Percentiles rank a stretch among this genome's conserved stretches.
phyloP scores from a whole-genome alignment of 306 rosid species.

The Ziziphus jujuba region DNA sequence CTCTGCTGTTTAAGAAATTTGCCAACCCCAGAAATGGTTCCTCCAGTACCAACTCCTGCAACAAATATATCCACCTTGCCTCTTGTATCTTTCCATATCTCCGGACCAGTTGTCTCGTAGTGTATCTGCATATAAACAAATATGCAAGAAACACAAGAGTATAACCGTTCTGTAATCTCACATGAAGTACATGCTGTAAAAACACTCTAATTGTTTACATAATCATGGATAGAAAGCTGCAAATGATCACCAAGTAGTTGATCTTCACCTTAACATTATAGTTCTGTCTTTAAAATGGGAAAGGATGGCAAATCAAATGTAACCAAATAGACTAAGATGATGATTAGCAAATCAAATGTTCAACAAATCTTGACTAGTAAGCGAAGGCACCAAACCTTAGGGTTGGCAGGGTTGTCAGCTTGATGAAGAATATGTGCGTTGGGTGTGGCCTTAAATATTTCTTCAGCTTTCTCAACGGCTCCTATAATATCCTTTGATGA shows the following conservation, averaged over 20 bases:
- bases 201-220: neutral
- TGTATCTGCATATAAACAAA: conserved; percentile 65
- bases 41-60: conserved; percentile 99
- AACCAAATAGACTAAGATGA: neutral
- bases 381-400: conserved; percentile 64
- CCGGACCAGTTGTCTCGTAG: conserved; percentile 98
- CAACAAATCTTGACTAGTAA: conserved; percentile 9
- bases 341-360: neutral
- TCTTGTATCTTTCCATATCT: conserved; percentile 97
- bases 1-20: conserved; percentile 77
- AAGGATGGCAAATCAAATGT: too few relatives aligned
- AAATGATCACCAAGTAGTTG: too few relatives aligned
- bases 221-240: too few relatives aligned
- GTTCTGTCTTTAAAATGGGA: too few relatives aligned
- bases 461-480: conserved; percentile 97
- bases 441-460: conserved; percentile 71
- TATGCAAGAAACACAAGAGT: too few relatives aligned
- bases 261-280: too few relatives aligned
- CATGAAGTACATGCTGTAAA: too few relatives aligned
- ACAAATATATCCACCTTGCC: conserved; percentile 94
- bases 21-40: conserved; percentile 91
- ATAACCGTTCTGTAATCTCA: conserved; percentile 9
- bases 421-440: conserved; percentile 93
- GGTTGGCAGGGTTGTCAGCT: conserved; percentile 95
- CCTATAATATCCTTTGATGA: conserved; percentile 96